Percentiles rank a stretch among this genome's conserved stretches.
Evolutionary conservation across 768 basidiomycete species (phyloP).

Genomic region (Baorangia bicolor): DNA sequence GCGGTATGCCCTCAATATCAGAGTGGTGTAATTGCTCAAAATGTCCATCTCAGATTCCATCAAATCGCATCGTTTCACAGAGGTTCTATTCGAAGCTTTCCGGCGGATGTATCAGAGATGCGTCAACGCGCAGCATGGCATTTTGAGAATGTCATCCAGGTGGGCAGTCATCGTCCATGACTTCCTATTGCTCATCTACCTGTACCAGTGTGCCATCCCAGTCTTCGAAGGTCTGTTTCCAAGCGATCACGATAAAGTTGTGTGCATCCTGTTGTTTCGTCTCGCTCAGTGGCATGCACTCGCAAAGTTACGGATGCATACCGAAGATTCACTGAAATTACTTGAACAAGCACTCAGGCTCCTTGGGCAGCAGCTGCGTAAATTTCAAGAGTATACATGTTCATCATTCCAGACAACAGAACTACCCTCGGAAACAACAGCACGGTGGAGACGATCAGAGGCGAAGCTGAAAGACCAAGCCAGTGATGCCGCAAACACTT

Average conservation of each 20-base stretch:
- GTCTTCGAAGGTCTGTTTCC: slow-evolving; percentile 40
- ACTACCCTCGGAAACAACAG: background rate
- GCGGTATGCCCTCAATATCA: slow-evolving; percentile 12
- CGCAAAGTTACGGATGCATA: slow-evolving; percentile 27
- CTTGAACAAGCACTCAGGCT: background rate
- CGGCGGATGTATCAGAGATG: slow-evolving; percentile 38
- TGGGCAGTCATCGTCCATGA: no score
- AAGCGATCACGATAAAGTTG: slow-evolving; percentile 16
- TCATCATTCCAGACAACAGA: background rate
- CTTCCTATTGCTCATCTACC: no score
- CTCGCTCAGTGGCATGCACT: slow-evolving; percentile 12
- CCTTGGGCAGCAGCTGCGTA: background rate
- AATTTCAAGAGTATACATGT: background rate
- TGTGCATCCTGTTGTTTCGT: slow-evolving; percentile 21
- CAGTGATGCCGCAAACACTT: background rate
- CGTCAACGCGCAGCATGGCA: slow-evolving; percentile 27
- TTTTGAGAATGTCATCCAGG: slow-evolving; percentile 19
- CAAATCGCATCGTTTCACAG: slow-evolving; percentile 18
- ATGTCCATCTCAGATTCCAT: slow-evolving; percentile 10
- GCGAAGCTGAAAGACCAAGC: background rate
- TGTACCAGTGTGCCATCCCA: slow-evolving; percentile 36
- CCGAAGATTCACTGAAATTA: slow-evolving; percentile 27
- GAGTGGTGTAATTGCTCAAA: no score
- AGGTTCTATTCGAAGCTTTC: slow-evolving; percentile 37
- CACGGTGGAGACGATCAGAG: background rate